Conservation (phyloP, 2,329 filamentous ascomycete genomes). For the Dothistroma pini region DNA sequence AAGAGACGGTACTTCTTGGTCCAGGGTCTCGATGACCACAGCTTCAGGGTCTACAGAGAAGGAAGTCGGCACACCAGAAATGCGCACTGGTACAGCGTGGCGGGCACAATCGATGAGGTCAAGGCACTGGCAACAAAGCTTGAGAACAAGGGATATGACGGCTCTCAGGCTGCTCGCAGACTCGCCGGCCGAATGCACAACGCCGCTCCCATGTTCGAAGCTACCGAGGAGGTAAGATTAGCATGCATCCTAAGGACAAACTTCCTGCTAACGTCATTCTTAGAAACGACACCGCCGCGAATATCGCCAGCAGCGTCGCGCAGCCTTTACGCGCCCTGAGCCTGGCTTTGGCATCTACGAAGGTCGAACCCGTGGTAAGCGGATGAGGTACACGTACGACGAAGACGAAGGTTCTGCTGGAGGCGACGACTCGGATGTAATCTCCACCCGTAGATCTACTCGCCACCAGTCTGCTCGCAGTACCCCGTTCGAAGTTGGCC, state of each 20-base stretch:
- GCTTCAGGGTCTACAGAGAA: conserved; percentile 91
- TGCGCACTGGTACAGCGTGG: conserved; percentile 84
- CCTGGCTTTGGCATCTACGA: conserved; percentile 92
- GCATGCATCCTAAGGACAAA: neutral
- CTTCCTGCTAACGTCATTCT: conserved; percentile 15
- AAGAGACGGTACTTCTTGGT: conserved; percentile 92
- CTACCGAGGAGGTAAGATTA: conserved; percentile 73
- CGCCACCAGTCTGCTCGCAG: conserved; percentile 61
- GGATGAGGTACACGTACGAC: conserved; percentile 93
- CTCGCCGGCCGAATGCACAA: conserved; percentile 72
- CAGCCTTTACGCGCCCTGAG: conserved; percentile 82
- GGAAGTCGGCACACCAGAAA: conserved; percentile 74
- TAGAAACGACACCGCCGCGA: conserved; percentile 91
- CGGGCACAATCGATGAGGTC: conserved; percentile 84
- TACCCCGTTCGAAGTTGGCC: conserved; percentile 68
- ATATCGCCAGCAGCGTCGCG: conserved; percentile 80
- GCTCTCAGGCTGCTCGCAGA: conserved; percentile 73
- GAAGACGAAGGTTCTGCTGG: conserved; percentile 65
- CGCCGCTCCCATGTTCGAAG: conserved; percentile 86
- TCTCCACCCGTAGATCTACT: conserved; percentile 61
- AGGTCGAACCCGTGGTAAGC: conserved; percentile 91
- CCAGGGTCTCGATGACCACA: conserved; percentile 89
- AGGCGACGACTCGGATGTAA: conserved; percentile 62
- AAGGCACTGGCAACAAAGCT: conserved; percentile 72
- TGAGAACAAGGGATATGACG: conserved; percentile 60